phyloP scores from a whole-genome alignment of 169 alveolate genomes.

The Eimeria nieschulzi region DNA sequence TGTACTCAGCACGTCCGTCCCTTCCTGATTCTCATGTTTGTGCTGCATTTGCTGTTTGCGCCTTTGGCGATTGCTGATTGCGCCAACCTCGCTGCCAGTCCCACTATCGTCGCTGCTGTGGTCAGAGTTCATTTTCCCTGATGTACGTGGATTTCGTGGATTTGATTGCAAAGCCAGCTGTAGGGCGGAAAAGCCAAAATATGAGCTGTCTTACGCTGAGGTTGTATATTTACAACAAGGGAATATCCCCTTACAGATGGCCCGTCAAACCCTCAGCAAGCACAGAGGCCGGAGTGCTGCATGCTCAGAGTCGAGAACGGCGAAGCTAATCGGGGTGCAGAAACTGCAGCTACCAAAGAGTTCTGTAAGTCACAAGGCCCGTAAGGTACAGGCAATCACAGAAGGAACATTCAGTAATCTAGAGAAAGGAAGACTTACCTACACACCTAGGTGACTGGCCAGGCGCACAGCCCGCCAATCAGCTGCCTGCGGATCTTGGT shows the following conservation, averaged over 20 bases:
- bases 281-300: slow-evolving; percentile 47
- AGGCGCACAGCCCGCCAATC: slow-evolving; percentile 39
- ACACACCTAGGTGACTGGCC: slow-evolving; percentile 13
- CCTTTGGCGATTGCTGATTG: slow-evolving; percentile 19
- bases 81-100: slow-evolving; percentile 17
- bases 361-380: background rate
- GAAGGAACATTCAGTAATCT: too few relatives aligned
- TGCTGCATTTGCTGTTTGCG: slow-evolving; percentile 11
- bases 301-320: background rate
- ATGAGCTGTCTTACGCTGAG: too few relatives aligned
- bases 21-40: background rate
- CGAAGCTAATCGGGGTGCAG: background rate
- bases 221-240: too few relatives aligned
- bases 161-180: background rate
- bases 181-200: slow-evolving; percentile 4
- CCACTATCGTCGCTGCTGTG: slow-evolving; percentile 38
- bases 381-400: too few relatives aligned
- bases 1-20: background rate
- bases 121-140: slow-evolving; percentile 1
- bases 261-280: background rate
- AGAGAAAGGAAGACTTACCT: too few relatives aligned
- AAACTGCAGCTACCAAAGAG: background rate
- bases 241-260: background rate
- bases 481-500: slow-evolving; percentile 6
- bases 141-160: background rate